These are phyloP conservation scores for Agaricus sinodeliciosus DNA, from an alignment of 768 basidiomycete genomes.

Conservation along the genomic window DNA sequence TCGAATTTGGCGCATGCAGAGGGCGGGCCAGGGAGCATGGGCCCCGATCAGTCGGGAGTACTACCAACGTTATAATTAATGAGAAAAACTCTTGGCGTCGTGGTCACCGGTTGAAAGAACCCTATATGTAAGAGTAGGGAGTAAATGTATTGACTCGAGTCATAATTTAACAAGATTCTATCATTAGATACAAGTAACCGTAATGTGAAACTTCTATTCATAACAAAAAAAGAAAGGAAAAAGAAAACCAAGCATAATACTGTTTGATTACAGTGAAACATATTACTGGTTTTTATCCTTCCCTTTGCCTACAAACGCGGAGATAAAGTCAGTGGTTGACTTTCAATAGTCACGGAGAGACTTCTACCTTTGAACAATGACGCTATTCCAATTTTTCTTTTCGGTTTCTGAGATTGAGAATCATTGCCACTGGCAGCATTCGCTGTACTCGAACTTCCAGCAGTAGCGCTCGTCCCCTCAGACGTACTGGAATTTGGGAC, in stretches of 20 bases:
- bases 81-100: no score
- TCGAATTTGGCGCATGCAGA: no score
- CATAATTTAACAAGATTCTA: background rate
- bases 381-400: constrained; percentile 8
- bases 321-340: background rate
- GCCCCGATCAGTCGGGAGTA: no score
- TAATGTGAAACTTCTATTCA: no score
- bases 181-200: background rate
- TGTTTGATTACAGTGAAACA: background rate
- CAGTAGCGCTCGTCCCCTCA: constrained; percentile 9
- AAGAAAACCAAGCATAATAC: background rate
- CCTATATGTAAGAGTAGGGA: no score
- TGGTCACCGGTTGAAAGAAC: no score
- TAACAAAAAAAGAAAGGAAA: background rate
- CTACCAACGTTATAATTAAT: no score
- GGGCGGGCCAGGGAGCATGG: no score
- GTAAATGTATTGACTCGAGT: background rate
- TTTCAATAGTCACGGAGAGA: background rate
- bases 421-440: background rate
- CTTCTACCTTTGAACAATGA: constrained; percentile 19
- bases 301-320: constrained; percentile 6
- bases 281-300: constrained; percentile 7
- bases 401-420: background rate
- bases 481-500: background rate
- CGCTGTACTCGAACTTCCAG: constrained; percentile 9